Conservation (phyloP, 169 alveolate species). For the Plasmodium cynomolgi region DNA sequence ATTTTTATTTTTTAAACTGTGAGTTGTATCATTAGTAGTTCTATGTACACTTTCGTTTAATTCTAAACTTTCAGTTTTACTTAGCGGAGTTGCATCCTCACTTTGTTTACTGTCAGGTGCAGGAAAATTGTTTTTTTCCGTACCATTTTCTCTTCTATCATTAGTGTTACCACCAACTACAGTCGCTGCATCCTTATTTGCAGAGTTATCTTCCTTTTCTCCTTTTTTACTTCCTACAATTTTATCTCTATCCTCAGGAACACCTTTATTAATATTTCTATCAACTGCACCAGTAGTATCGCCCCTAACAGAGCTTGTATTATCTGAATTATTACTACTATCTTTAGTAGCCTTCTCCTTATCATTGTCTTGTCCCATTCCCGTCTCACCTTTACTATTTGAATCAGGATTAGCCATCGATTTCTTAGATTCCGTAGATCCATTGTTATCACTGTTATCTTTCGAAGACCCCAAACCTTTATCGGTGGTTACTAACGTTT, state of each 20-base stretch:
- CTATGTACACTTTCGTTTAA: background rate
- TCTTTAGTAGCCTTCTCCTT: background rate
- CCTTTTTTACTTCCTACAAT: too few relatives aligned
- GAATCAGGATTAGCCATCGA: background rate
- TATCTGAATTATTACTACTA: background rate
- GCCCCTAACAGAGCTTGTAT: background rate
- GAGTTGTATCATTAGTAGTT: background rate
- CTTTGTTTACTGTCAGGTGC: background rate
- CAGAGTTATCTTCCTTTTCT: too few relatives aligned
- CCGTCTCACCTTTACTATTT: background rate
- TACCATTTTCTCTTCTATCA: background rate
- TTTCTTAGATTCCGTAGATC: background rate
- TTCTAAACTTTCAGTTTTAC: background rate
- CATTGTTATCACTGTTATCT: background rate
- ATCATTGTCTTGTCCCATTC: background rate
- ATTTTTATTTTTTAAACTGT: background rate
- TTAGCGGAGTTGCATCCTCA: background rate
- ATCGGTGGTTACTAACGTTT: background rate
- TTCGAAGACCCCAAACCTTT: background rate
- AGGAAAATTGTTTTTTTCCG: background rate
- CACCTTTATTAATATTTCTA: too few relatives aligned
- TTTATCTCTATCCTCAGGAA: too few relatives aligned
- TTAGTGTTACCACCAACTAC: too few relatives aligned
- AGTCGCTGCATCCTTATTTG: too few relatives aligned
- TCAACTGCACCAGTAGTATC: background rate